Evolutionary conservation across 441 rosid genomes (phyloP), one percentile per base, ranked within the genome.

Genomic region (Kokia cookei): DNA sequence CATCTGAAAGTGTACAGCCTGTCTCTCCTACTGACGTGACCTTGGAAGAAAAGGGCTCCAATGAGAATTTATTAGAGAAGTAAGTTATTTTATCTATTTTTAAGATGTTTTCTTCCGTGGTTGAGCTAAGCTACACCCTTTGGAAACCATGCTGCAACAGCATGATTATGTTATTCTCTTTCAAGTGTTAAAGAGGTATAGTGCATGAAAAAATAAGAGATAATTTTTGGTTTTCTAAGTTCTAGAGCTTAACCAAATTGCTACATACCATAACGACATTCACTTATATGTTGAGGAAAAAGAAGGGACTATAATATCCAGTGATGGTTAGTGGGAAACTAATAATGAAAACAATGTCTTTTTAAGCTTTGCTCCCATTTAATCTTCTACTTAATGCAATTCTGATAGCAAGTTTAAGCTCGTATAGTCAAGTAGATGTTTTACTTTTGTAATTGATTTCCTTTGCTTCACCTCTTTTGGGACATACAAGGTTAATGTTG

Each of bases 1-100:
- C 68, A 61, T 47, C 79, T 29, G 83, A 82, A 76, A 81, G 78
- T 68, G 22, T 73, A 71, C 71, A 69, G 72, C 65, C 90, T 51
- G 77, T 42, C 78, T 66, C 72, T 53, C 78, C 83, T 29, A 69
- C 72, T 69, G 76, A 77, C 76, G 57, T 66, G 74, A 76, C 48
- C 71, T 65, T 69, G 61, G 86, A 78, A 73, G 86, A 83, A 60
- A 78, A 82, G 64, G 77, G 73, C 73, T 67, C 72, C 40, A 71
- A 64, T 53, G 82, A 72, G 69, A 82, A 78, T 54, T 48, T 69
- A 17, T 61, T 76, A 60, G 81, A 82, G 80, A 87, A 80, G 97
- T 92, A 78, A 79, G 86, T 63, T 76, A 14, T 65, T 51, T 71
- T n/a, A 7, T 63, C 72, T 32, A n/a, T 13, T 51, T 32, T 68